Percentiles rank a stretch among this genome's conserved stretches.
phyloP scores from a whole-genome alignment of 495 filamentous ascomycete genomes.

The Chaetomium cochliodes region DNA sequence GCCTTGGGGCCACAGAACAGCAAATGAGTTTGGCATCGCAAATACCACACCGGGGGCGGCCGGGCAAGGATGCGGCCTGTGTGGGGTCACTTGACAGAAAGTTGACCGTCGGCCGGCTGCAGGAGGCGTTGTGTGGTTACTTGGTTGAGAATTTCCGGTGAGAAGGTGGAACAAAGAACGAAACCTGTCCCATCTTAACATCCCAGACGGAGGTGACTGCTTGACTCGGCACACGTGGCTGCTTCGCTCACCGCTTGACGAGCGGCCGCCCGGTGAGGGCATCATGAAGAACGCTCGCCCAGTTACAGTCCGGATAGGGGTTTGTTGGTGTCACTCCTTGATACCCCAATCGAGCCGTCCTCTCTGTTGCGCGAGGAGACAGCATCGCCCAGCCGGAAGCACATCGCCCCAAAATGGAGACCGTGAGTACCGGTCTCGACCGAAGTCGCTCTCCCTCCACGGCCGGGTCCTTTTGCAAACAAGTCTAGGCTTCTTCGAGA shows the following conservation, averaged over 20 bases:
- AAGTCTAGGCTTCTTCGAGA: constrained; percentile 38
- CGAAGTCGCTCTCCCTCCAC: constrained; percentile 5
- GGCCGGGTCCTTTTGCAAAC: constrained; percentile 14
- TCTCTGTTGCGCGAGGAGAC: constrained; percentile 13
- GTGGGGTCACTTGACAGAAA: constrained; percentile 46
- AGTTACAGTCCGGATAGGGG: not conserved
- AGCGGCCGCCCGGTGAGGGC: constrained; percentile 13
- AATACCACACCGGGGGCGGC: constrained; percentile 41
- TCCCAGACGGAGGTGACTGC: constrained; percentile 37
- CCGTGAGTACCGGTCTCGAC: not conserved
- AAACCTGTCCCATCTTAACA: constrained; percentile 37
- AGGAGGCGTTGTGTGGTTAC: constrained; percentile 48
- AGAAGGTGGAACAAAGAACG: constrained; percentile 46
- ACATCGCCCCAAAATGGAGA: not conserved
- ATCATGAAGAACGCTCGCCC: not conserved
- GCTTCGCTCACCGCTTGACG: constrained; percentile 26
- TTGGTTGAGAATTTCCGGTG: constrained; percentile 32
- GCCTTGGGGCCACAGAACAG: constrained; percentile 40
- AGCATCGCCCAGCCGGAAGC: not conserved
- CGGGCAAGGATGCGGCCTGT: constrained; percentile 49
- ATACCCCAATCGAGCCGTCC: constrained; percentile 1
- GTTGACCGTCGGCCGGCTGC: constrained; percentile 49
- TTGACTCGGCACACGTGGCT: constrained; percentile 55
- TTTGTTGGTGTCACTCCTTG: constrained; percentile 8
- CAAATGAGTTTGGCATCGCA: constrained; percentile 53